Evolutionary conservation across 2,329 filamentous ascomycete species (phyloP).

Genomic region (Sporothrix curviconia): DNA sequence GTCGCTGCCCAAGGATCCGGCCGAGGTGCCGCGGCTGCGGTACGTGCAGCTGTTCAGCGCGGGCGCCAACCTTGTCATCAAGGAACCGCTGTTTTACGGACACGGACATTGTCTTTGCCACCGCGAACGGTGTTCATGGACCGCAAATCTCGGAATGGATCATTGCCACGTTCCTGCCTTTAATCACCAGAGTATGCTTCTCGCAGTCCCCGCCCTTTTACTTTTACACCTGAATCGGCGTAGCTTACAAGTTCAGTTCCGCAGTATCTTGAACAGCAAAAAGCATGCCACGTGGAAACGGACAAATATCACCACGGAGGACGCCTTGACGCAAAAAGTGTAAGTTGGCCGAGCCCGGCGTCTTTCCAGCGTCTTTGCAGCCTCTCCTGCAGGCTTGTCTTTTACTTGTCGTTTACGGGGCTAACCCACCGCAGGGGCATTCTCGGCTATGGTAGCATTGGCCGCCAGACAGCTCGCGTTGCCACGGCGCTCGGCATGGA

Average conservation of each 20-base stretch:
- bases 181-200: slow-evolving; percentile 40
- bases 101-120: slow-evolving; percentile 45
- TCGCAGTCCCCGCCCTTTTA: neutral
- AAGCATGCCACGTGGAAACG: slow-evolving; percentile 39
- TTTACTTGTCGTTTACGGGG: no score
- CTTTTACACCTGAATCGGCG: neutral
- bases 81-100: slow-evolving; percentile 43
- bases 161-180: slow-evolving; percentile 42
- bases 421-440: slow-evolving; percentile 35
- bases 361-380: no score
- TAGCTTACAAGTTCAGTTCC: slow-evolving; percentile 30
- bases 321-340: slow-evolving; percentile 44
- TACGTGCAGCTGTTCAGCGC: slow-evolving; percentile 50
- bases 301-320: slow-evolving; percentile 28
- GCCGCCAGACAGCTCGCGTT: slow-evolving; percentile 48
- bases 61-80: slow-evolving; percentile 44
- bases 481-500: slow-evolving; percentile 62
- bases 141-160: slow-evolving; percentile 55
- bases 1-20: slow-evolving; percentile 33
- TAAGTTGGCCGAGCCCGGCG: no score
- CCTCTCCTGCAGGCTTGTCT: no score
- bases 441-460: slow-evolving; percentile 49
- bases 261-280: slow-evolving; percentile 38
- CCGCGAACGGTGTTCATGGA: slow-evolving; percentile 52
- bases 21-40: slow-evolving; percentile 41